phyloP scores from a whole-genome alignment of 192 early-diverging fungal species.

The Rhizophagus clarus region DNA sequence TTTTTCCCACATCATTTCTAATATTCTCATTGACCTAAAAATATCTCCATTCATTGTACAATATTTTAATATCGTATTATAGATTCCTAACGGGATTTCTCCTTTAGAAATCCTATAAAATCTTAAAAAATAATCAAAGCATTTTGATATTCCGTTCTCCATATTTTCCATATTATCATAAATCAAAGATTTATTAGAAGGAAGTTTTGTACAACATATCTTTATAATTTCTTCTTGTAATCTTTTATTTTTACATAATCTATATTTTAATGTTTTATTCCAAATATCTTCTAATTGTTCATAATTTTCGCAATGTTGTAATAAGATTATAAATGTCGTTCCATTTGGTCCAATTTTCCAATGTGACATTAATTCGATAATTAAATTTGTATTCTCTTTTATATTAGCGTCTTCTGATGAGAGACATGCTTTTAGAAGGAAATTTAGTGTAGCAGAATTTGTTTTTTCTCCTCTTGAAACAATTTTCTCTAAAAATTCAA shows the following conservation, averaged over 20 bases:
- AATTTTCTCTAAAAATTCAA: slow-evolving; percentile 2
- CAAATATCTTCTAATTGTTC: slow-evolving; percentile 11
- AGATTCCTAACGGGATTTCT: background rate
- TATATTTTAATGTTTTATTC: background rate
- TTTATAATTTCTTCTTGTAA: slow-evolving; percentile 21
- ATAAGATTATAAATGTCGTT: slow-evolving; percentile 18
- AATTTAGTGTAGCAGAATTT: slow-evolving; percentile 1
- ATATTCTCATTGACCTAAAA: background rate
- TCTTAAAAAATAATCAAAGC: slow-evolving; percentile 28
- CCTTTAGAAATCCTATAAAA: background rate
- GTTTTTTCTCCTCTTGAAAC: background rate
- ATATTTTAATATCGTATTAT: slow-evolving; percentile 12
- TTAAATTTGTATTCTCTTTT: background rate
- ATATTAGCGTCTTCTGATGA: background rate
- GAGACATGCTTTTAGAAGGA: background rate
- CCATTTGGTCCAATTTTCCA: slow-evolving; percentile 20
- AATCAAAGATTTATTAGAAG: background rate
- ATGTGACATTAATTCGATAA: background rate
- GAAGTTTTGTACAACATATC: background rate
- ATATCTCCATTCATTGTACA: slow-evolving; percentile 4
- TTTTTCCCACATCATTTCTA: slow-evolving; percentile 22
- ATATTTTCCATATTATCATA: background rate
- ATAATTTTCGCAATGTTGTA: slow-evolving; percentile 7
- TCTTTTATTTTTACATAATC: background rate
- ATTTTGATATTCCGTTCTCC: slow-evolving; percentile 5